A percentile compares a stretch with the other conserved stretches of the same genome.
phyloP scores from a whole-genome alignment of 2,329 filamentous ascomycete species.

The Hysterium pulicare region DNA sequence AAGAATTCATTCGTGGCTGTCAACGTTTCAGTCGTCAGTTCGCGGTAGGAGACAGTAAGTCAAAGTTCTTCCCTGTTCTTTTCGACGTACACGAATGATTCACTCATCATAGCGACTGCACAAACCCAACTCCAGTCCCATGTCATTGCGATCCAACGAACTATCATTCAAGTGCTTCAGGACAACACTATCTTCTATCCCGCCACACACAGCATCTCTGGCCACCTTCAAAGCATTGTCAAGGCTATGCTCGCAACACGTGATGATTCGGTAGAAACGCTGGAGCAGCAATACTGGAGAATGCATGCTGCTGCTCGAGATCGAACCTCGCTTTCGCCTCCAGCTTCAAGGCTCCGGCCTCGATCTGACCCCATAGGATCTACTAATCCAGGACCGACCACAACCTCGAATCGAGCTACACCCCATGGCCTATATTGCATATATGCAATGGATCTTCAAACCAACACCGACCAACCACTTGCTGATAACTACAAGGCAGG shows the following conservation, averaged over 20 bases:
- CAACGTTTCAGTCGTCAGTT: constrained; percentile 26
- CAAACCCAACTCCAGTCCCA: constrained; percentile 31
- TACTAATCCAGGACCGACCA: neutral
- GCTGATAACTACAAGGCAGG: constrained; percentile 19
- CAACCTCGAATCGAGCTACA: neutral
- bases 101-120: constrained; percentile 19
- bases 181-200: constrained; percentile 23
- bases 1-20: constrained; percentile 29
- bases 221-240: too few relatives aligned
- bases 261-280: constrained; percentile 24
- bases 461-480: constrained; percentile 16
- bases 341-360: neutral
- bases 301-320: constrained; percentile 12
- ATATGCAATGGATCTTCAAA: constrained; percentile 30
- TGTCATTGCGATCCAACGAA: constrained; percentile 30
- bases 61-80: neutral
- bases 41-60: constrained; percentile 29
- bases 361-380: neutral
- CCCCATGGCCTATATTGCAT: constrained; percentile 23
- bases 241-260: constrained; percentile 25
- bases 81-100: too few relatives aligned
- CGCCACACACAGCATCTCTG: constrained; percentile 3
- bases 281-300: constrained; percentile 27
- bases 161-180: constrained; percentile 26
- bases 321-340: neutral